Base-by-base conservation (phyloP, 257 asterid genomes). In the Rhazya stricta region DNA sequence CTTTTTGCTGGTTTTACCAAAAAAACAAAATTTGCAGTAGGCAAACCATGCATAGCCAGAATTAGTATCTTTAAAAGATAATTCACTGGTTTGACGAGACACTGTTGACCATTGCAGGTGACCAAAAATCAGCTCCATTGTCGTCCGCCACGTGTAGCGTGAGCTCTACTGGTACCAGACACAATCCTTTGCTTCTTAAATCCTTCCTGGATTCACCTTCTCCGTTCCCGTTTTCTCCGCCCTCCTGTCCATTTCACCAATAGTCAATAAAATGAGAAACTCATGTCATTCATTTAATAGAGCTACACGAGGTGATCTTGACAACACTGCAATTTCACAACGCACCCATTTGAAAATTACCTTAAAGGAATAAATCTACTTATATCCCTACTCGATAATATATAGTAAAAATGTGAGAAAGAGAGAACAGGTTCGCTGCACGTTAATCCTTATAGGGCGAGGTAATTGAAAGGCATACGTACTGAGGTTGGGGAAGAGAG, bases 81-180 rank as follows among this genome's bases (percentile, higher is more conserved):
- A 63, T 23, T 68, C 72, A 84, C 74, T 72, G 83, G 82, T 72
- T 71, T 34, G 83, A 78, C 8, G 87, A 74, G 51, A 78, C 76
- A 27, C 77, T 78, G 82, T 79, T 81, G 75, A 78, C 79, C 86
- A 76, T 80, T 51, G 88, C 83, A 21, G 96, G 89, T 18, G 97
- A 88, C 97, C 97, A 94, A 50, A 91, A 72, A 83, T 90, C 97
- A 30, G 97, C 98, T 11, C 98, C 98, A 27, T 90, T 94, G 23
- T 88, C 77, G 73, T 83, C 87, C 1, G 91, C 89, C 60, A 91
- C 88, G 29, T 83, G 93, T 36, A 82, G 66, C 45, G 85, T 86
- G 19, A 84, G 81, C 83, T 92, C 96, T 27, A 85, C 72, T 0
- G 98, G 98, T 5, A 90, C 89, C 18, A 94, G 91, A 76, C 99